Evolutionary conservation across 2,329 filamentous ascomycete species (phyloP), one percentile per base, ranked within the genome.

Genomic region (Verticillium longisporum): DNA sequence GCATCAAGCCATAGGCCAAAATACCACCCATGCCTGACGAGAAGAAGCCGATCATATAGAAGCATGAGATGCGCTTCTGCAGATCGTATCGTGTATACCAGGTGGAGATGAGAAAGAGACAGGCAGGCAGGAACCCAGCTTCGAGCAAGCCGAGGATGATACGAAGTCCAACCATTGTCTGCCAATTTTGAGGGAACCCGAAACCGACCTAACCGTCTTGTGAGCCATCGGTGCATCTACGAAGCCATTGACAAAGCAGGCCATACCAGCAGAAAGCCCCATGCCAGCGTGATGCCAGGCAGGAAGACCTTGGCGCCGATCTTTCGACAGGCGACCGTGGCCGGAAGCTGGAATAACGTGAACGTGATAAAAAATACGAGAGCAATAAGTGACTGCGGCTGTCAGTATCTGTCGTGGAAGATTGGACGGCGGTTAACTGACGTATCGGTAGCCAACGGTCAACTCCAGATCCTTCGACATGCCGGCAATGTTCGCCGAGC

Each of bases 31-130:
- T 64, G 4, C 60, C 69, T 13, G 65, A 66, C 55, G 61, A 66
- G 21, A 68, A 61, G 59, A 61, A 61, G 21, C 67, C 69, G 11
- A 67, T 65, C n/a, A 66, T 64, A 64, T 71, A 69, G 61, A 70
- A 69, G 26, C 67, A 36, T 34, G 61, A 61, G 3, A 64, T 82
- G 38, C 87, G 79, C 31, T 88, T 81, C 53, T 85, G 86, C 55
- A 89, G 85, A 64, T 89, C 87, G 5, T 77, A 80, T n/a, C 87
- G 77, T 65, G 80, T 83, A 66, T 89, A 90, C 86, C 87, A 90
- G 66, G 83, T 87, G 0, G 80, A 84, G 1, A 89, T 75, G 65
- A 87, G 87, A 75, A 77, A 54, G 72, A 79, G 60, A 73, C 87
- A 80, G 5, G 82, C 82, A 1, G 82, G 82, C 63, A 82, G 82